A percentile compares a stretch with the other conserved stretches of the same genome.
phyloP scores from a whole-genome alignment of 495 filamentous ascomycete species.

The Aspergillus funiculosus region DNA sequence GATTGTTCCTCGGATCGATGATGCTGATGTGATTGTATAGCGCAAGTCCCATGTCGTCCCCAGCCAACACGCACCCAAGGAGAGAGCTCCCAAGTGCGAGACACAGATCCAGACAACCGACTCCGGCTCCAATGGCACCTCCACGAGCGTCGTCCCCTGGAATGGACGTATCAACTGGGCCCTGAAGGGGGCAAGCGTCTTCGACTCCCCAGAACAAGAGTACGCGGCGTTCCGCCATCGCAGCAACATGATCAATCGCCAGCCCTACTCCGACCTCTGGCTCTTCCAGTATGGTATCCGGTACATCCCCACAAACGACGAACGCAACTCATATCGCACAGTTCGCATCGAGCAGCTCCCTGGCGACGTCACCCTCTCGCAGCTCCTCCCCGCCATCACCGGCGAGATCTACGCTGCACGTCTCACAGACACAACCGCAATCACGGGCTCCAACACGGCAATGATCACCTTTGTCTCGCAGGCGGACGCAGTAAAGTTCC shows the following conservation, averaged over 20 bases:
- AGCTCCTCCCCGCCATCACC: slow-evolving; percentile 22
- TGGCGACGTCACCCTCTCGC: slow-evolving; percentile 11
- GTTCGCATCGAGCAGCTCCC: slow-evolving; percentile 30
- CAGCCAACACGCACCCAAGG: not conserved
- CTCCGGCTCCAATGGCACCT: not conserved
- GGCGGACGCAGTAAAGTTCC: slow-evolving; percentile 20
- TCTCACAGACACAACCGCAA: slow-evolving; percentile 23
- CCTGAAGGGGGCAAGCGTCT: slow-evolving; percentile 21
- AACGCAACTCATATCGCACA: slow-evolving; percentile 26
- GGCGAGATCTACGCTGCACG: slow-evolving; percentile 29
- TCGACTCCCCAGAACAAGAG: slow-evolving; percentile 20
- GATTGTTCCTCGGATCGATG: not conserved
- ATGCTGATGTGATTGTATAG: not conserved
- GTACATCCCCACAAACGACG: slow-evolving; percentile 20
- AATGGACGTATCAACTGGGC: slow-evolving; percentile 28
- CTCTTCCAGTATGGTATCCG: slow-evolving; percentile 33
- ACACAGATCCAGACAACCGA: not conserved
- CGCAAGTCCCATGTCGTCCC: not conserved
- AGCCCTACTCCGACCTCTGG: slow-evolving; percentile 16
- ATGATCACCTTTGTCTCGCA: slow-evolving; percentile 29
- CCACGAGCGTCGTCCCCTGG: slow-evolving; percentile 16
- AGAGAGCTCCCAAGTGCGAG: not conserved
- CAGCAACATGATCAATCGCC: slow-evolving; percentile 6
- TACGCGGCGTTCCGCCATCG: slow-evolving; percentile 5
- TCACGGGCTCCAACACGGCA: slow-evolving; percentile 29